A percentile compares a stretch with the other conserved stretches of the same genome.
These are phyloP conservation scores for Stromatinia cepivora DNA, from an alignment of 2,329 filamentous ascomycete species.

Conservation along the genomic window DNA sequence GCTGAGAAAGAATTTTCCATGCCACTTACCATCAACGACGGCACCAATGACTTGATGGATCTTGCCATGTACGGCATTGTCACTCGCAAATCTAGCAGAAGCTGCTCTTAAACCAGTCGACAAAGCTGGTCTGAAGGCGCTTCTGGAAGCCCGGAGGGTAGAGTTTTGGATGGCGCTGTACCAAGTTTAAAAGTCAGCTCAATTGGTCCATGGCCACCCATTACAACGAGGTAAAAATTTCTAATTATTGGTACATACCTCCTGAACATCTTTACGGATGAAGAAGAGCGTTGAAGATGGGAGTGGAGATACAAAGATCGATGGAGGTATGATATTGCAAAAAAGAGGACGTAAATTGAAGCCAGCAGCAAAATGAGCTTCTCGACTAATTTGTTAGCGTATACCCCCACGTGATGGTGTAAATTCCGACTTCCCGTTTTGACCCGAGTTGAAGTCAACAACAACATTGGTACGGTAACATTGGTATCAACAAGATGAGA, in stretches of 20 bases:
- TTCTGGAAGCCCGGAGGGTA: slow-evolving; percentile 59
- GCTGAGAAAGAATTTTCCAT: slow-evolving; percentile 44
- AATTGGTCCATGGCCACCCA: slow-evolving; percentile 44
- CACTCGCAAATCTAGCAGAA: slow-evolving; percentile 54
- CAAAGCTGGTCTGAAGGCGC: slow-evolving; percentile 57
- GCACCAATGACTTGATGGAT: slow-evolving; percentile 92
- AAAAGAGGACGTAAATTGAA: slow-evolving; percentile 24
- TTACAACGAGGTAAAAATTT: slow-evolving; percentile 31
- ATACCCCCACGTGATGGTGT: slow-evolving; percentile 23
- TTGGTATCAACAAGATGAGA: slow-evolving; percentile 1
- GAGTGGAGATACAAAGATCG: slow-evolving; percentile 55
- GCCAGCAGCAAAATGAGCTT: slow-evolving; percentile 31
- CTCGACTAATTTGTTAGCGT: slow-evolving; percentile 42
- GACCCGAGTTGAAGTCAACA: slow-evolving; percentile 18
- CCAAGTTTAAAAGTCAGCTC: slow-evolving; percentile 47
- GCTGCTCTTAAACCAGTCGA: slow-evolving; percentile 57
- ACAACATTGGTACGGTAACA: too few species aligned
- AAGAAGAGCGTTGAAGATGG: slow-evolving; percentile 62
- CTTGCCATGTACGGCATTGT: slow-evolving; percentile 62
- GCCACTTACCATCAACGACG: slow-evolving; percentile 87
- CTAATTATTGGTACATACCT: slow-evolving; percentile 58
- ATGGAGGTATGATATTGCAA: slow-evolving; percentile 43
- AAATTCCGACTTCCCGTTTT: slow-evolving; percentile 21
- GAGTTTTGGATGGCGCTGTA: slow-evolving; percentile 66
- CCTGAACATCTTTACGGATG: slow-evolving; percentile 80